A percentile compares a stretch with the other conserved stretches of the same genome.
These are phyloP conservation scores for Podospora bellae-mahoneyi DNA, from an alignment of 495 filamentous ascomycete genomes.

Conservation along the genomic window DNA sequence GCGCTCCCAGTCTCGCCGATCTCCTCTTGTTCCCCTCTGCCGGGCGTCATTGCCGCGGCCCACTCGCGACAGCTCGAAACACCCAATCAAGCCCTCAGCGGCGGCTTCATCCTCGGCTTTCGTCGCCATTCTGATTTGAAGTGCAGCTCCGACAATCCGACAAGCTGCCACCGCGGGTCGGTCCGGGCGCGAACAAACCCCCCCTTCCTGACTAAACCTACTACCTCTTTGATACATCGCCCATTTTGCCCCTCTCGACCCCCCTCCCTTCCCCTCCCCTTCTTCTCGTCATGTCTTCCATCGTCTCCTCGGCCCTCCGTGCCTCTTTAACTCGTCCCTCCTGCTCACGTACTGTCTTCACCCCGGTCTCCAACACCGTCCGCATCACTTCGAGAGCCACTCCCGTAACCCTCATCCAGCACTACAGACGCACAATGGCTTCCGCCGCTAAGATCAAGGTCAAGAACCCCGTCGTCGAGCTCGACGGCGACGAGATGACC, in stretches of 20 bases:
- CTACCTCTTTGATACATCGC: slow-evolving; percentile 15
- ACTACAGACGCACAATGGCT: slow-evolving; percentile 41
- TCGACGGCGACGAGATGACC: slow-evolving; percentile 99
- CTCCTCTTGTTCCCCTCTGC: slow-evolving; percentile 19
- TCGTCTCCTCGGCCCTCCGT: slow-evolving; percentile 30
- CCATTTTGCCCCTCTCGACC: slow-evolving; percentile 11
- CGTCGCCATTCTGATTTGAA: slow-evolving; percentile 22
- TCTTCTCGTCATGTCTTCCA: slow-evolving; percentile 31
- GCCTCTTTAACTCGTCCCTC: slow-evolving; percentile 29
- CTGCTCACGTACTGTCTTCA: slow-evolving; percentile 23
- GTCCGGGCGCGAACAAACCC: slow-evolving; percentile 24
- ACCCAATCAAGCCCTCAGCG: slow-evolving; percentile 18
- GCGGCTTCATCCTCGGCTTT: slow-evolving; percentile 28
- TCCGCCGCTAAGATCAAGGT: slow-evolving; percentile 79
- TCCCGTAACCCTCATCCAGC: slow-evolving; percentile 25
- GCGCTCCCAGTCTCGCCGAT: slow-evolving; percentile 13
- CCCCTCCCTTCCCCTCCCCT: slow-evolving; percentile 18
- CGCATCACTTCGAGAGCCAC: slow-evolving; percentile 19
- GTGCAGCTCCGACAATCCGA: slow-evolving; percentile 20
- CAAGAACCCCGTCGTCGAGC: slow-evolving; percentile 92
- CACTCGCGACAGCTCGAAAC: slow-evolving; percentile 17
- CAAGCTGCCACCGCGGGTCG: slow-evolving; percentile 21
- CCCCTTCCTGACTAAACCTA: slow-evolving; percentile 13
- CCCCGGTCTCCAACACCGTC: slow-evolving; percentile 19
- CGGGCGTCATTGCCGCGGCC: slow-evolving; percentile 24